A percentile compares a stretch with the other conserved stretches of the same genome.
Conservation (phyloP, 2,329 filamentous ascomycete species). For the Paecilomyces variotii region DNA sequence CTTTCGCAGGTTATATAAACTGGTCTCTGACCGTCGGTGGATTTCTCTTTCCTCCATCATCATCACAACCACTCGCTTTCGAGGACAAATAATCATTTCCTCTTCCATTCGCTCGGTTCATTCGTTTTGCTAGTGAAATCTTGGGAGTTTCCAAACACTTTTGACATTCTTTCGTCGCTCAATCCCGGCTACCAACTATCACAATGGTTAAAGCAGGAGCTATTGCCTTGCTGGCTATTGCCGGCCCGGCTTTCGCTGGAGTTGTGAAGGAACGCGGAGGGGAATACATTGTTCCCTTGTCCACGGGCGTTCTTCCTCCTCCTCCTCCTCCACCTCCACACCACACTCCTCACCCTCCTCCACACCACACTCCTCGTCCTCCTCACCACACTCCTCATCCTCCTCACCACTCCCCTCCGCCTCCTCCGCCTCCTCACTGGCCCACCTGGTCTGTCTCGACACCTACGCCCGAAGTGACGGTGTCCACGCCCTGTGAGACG, state of each 20-base stretch:
- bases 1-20: neutral
- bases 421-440: no score
- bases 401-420: no score
- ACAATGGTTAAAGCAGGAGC: constrained; percentile 27
- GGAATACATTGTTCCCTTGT: neutral
- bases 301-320: neutral
- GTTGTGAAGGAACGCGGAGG: constrained; percentile 18
- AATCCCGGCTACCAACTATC: constrained; percentile 9
- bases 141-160: neutral
- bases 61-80: neutral
- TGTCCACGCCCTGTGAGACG: neutral
- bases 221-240: constrained; percentile 27
- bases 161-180: constrained; percentile 5
- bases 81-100: constrained; percentile 6
- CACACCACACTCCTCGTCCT: no score
- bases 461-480: no score
- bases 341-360: no score
- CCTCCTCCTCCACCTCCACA: no score
- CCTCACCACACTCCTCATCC: no score
- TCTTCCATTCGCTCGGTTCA: constrained; percentile 9
- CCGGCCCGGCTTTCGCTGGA: constrained; percentile 28
- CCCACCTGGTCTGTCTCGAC: neutral
- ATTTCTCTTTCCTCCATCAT: neutral
- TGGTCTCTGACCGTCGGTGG: neutral
- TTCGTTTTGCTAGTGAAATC: constrained; percentile 13